Conservation (phyloP, 345 rosid species). For the Salix dunnii region DNA sequence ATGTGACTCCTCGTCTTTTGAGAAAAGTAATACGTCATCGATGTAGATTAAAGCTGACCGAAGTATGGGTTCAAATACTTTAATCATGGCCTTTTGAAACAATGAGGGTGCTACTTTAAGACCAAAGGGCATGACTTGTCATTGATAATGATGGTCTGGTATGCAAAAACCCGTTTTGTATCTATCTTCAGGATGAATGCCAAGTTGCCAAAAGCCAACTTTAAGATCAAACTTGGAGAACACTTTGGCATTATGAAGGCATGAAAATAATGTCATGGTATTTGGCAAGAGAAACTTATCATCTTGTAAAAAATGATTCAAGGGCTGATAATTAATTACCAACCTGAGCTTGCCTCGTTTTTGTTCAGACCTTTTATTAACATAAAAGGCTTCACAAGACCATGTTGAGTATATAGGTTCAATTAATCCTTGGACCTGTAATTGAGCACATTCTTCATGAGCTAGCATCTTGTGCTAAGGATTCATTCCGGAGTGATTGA, state of each 20-base stretch:
- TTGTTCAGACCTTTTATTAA: no score
- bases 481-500: no score
- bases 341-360: no score
- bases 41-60: not conserved
- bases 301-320: not conserved
- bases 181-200: not conserved
- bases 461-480: no score
- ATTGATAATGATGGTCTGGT: not conserved
- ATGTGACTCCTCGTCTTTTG: not conserved
- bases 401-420: no score
- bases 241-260: not conserved
- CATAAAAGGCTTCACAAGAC: no score
- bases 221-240: slow-evolving; percentile 3
- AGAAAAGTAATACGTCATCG: not conserved
- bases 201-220: not conserved
- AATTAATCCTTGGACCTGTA: no score
- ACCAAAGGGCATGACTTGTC: not conserved
- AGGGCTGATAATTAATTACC: not conserved
- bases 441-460: no score
- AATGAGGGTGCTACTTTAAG: not conserved
- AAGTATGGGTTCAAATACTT: not conserved
- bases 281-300: not conserved
- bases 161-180: not conserved
- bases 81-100: not conserved
- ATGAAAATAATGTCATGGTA: not conserved